phyloP scores from a whole-genome alignment of 768 basidiomycete genomes.

The Psilocybe cubensis region DNA sequence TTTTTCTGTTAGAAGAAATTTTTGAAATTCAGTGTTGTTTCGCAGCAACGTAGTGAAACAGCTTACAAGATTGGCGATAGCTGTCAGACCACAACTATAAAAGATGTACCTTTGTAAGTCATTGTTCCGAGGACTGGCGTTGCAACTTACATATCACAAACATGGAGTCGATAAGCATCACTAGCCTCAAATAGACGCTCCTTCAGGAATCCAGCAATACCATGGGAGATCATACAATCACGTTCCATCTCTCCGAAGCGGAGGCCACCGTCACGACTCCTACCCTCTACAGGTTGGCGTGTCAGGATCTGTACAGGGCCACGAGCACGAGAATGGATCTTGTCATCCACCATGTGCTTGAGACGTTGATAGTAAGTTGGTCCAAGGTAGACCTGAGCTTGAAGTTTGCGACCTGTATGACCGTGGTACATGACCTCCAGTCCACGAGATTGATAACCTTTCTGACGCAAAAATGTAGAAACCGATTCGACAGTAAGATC shows the following conservation, averaged over 20 bases:
- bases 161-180: constrained; percentile 92
- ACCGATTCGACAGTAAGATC: constrained; percentile 97
- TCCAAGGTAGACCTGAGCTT: constrained; percentile 97
- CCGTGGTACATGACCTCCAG: constrained; percentile 99
- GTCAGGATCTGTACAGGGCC: constrained; percentile 98
- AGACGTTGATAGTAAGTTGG: constrained; percentile 99
- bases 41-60: constrained; percentile 2
- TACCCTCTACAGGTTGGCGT: constrained; percentile 96
- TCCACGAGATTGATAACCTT: constrained; percentile 96
- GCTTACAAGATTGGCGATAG: constrained; percentile 92
- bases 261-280: constrained; percentile 97
- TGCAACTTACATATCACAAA: constrained; percentile 88
- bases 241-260: constrained; percentile 99
- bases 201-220: constrained; percentile 97
- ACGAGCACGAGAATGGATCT: constrained; percentile 97
- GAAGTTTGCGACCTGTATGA: constrained; percentile 96
- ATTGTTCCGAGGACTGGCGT: background rate
- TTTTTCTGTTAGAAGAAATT: constrained; percentile 70
- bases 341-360: constrained; percentile 99
- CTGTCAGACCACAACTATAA: constrained; percentile 88
- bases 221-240: constrained; percentile 99
- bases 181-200: constrained; percentile 95
- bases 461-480: constrained; percentile 85
- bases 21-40: background rate
- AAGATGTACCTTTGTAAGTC: constrained; percentile 15